phyloP scores from a whole-genome alignment of 768 basidiomycete genomes.

The Mycena maculata region DNA sequence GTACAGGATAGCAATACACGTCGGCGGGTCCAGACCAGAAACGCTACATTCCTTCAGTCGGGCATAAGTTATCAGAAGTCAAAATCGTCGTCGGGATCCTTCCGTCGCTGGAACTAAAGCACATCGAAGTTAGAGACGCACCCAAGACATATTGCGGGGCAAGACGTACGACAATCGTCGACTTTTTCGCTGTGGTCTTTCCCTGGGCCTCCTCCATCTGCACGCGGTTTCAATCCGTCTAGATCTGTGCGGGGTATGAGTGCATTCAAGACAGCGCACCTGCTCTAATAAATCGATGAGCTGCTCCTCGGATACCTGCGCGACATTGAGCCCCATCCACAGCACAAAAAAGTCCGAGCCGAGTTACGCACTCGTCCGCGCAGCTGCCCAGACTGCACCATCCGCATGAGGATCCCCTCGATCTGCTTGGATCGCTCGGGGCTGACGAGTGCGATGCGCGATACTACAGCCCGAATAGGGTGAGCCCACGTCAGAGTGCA shows the following conservation, averaged over 20 bases:
- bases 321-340: background rate
- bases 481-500: background rate
- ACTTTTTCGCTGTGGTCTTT: conserved; percentile 62
- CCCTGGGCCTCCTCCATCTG: conserved; percentile 69
- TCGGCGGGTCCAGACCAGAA: background rate
- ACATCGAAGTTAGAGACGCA: conserved; percentile 3
- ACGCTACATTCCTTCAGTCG: background rate
- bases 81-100: conserved; percentile 74
- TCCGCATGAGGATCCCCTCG: conserved; percentile 79
- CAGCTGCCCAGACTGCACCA: conserved; percentile 88
- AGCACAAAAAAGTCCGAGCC: background rate
- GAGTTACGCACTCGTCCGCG: conserved; percentile 65
- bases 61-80: conserved; percentile 54
- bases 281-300: conserved; percentile 89
- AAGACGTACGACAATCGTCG: conserved; percentile 65
- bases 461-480: conserved; percentile 60
- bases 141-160: conserved; percentile 20
- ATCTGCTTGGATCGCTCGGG: conserved; percentile 85
- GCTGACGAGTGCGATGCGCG: conserved; percentile 88
- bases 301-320: conserved; percentile 69
- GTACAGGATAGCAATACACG: conserved; percentile 29
- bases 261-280: conserved; percentile 53
- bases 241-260: conserved; percentile 31
- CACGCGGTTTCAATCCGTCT: conserved; percentile 27
- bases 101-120: conserved; percentile 67